Base-by-base conservation (phyloP, 805 yeast species). In the Kuraishia cidri region DNA sequence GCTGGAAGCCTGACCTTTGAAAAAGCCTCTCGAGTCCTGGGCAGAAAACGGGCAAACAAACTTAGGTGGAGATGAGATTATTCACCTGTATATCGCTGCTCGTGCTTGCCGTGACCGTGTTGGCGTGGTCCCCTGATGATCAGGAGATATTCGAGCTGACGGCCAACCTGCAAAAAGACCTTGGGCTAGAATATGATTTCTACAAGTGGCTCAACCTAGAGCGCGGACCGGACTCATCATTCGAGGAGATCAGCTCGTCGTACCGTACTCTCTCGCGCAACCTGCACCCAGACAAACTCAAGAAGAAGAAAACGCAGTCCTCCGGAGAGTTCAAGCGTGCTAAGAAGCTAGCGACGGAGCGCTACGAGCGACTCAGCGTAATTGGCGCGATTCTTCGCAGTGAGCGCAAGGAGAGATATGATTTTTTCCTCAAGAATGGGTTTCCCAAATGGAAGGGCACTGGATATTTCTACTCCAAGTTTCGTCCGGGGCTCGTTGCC, bases 261-360 rank as follows among this genome's bases (percentile, higher is more conserved):
- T 80, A 82, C 58, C 75, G 84, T 48, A 79, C 74, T 45, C 50
- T 79, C 21, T 78, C 95, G 3, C 65, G 80, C 33, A 65, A 64
- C 40, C 64, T 81, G 43, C 98, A 90, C 50, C 98, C 98, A 0
- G 98, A 90, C 56, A 87, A 90, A 54, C 54, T 58, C 20, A 58
- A 54, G 31, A 58, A 58, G 29, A 54, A 50, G 35, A 64, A 62
- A 35, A 66, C 60, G 27, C 35, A 32, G 10, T 27, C 34, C 21
- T 51, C 56, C 40, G 49, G 37, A 32, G 32, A 39, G 35, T 47
- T 39, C 35, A 34, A 41, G 19, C 38, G 38, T 21, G 31, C 50
- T 28, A 62, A 58, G 37, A 72, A 72, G 40, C 50, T 55, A 15
- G 82, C 80, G 4, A 77, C 71, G 39, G 82, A 76, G 43, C 65